Base-by-base conservation (phyloP, 768 basidiomycete genomes). In the Phylloporus sp. region DNA sequence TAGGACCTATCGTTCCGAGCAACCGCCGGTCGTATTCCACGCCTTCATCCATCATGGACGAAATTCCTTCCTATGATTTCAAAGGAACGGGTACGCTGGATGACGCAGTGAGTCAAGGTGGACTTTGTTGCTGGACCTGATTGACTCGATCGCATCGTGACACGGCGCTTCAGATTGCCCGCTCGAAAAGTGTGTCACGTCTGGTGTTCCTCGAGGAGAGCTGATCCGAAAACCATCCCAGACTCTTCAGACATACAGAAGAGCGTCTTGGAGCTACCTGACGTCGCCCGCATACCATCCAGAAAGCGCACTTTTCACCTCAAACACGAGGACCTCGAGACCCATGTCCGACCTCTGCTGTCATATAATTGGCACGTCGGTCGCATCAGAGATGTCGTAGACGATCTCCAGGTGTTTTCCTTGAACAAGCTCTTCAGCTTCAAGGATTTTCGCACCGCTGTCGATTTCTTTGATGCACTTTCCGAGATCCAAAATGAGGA, bases 281-380 rank as follows among this genome's bases (percentile, higher is more conserved):
- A 60, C 10, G 42, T 66, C 17, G 62, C 68, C 10, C 43, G 26
- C 10, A 35, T 64, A 38, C 65, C 71, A 9, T 17, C 43, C 31
- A 70, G 20, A 44, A 60, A 60, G 38, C 66, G 69, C 21, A 69
- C 69, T 6, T 62, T 63, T 27, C 69, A 70, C 51, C 58, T 77
- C 44, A 36, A 29, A 14, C 55, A 62, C 15, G 38, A 48, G 2
- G 70, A 75, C 13, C 48, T 71, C 11, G 57, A 63, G 21, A 42
- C 46, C 17, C 72, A 59, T 32, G 47, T 77, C 9, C 44, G 47
- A 28, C 74, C 75, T 3, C 62, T 78, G 8, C 61, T 70, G 50
- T 55, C 52, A 24, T 62, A 49, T 37, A 50, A 62, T 17, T 66
- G 65, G 65, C 55, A 59, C 22, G 48, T 66, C 13, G 48, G 42